These are phyloP conservation scores for Lagenidium giganteum DNA, from an alignment of 352 stramenopile genomes.

Conservation along the genomic window DNA sequence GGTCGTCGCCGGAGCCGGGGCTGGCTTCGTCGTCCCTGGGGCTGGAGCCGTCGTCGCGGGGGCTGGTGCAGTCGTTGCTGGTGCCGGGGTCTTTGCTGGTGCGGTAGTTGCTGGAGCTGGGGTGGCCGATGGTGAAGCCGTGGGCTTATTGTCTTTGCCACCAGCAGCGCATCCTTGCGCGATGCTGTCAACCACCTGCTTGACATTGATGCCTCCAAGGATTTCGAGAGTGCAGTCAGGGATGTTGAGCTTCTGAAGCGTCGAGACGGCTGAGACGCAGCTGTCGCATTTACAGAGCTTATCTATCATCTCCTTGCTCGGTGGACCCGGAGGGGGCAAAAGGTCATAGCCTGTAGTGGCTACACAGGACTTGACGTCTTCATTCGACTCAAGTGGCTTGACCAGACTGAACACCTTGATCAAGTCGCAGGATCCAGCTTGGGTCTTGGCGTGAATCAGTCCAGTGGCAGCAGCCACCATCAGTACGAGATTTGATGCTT, in stretches of 20 bases:
- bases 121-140: too few relatives aligned
- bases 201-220: conserved; percentile 38
- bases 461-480: too few relatives aligned
- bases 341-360: conserved; percentile 28
- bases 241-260: conserved; percentile 27
- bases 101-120: conserved; percentile 9
- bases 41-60: not conserved
- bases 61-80: not conserved
- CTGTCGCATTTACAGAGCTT: conserved; percentile 21
- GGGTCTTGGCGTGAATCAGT: too few relatives aligned
- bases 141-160: too few relatives aligned
- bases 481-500: too few relatives aligned
- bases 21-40: too few relatives aligned
- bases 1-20: not conserved
- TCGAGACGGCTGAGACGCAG: conserved; percentile 21
- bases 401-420: conserved; percentile 29
- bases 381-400: conserved; percentile 26
- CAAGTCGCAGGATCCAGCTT: conserved; percentile 22
- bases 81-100: conserved; percentile 12
- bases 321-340: conserved; percentile 18
- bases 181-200: conserved; percentile 20
- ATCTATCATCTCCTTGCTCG: conserved; percentile 23
- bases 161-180: not conserved
- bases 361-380: conserved; percentile 26
- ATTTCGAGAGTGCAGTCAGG: conserved; percentile 37